Evolutionary conservation across 1,284 basidiomycete genomes (phyloP).

Genomic region (Fomitiporia mediterranea): DNA sequence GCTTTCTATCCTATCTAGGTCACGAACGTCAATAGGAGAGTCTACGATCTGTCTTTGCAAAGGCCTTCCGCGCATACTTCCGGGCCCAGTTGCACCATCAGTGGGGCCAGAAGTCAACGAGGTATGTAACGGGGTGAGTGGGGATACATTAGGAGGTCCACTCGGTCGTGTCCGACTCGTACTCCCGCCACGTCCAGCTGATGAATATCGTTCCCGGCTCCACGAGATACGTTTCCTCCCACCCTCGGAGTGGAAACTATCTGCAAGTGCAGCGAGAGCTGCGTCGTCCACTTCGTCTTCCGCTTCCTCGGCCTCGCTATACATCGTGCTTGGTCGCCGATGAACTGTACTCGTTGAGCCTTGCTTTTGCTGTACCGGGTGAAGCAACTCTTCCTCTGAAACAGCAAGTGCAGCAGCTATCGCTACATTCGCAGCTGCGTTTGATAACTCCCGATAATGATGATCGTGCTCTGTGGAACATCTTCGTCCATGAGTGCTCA

Average conservation of each 20-base stretch:
- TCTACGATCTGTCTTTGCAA: constrained; percentile 7
- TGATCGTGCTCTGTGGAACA: constrained; percentile 30
- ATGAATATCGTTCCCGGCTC: constrained; percentile 49
- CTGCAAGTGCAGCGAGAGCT: constrained; percentile 49
- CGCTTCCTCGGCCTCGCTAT: constrained; percentile 32
- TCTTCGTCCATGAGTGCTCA: constrained; percentile 29
- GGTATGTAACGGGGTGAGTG: constrained; percentile 8
- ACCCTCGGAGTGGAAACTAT: constrained; percentile 69
- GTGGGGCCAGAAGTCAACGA: background rate
- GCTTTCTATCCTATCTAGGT: constrained; percentile 23
- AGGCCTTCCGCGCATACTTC: background rate
- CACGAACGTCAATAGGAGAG: constrained; percentile 12
- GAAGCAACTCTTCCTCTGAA: constrained; percentile 41
- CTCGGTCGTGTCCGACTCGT: constrained; percentile 14
- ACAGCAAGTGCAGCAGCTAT: constrained; percentile 60
- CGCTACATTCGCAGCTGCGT: constrained; percentile 63
- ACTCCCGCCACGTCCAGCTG: constrained; percentile 13
- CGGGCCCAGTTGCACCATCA: background rate
- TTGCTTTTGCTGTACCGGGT: constrained; percentile 11
- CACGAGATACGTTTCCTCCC: constrained; percentile 59
- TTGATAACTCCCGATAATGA: constrained; percentile 64
- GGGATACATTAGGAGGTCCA: background rate
- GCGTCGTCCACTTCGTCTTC: constrained; percentile 50
- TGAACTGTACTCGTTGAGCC: too few relatives aligned
- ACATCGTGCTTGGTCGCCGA: constrained; percentile 12